These are phyloP conservation scores for Anthracocystis panici-leucophaei DNA, from an alignment of 1,284 basidiomycete species.

Conservation along the genomic window DNA sequence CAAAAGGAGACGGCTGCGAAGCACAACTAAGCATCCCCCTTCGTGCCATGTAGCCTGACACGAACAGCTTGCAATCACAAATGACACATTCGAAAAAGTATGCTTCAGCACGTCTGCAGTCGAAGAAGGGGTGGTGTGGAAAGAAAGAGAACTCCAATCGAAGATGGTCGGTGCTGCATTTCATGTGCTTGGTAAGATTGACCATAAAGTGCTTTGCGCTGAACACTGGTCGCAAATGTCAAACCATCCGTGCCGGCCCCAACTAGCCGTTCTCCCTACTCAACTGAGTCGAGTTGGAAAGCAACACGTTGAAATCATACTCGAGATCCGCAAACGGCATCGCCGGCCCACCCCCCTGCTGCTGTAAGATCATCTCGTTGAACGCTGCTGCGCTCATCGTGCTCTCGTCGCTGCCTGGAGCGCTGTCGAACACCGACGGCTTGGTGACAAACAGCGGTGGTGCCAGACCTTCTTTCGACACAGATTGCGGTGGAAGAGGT, in stretches of 20 bases:
- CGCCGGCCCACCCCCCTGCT: neutral
- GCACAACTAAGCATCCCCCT: slow-evolving; percentile 11
- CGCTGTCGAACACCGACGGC: slow-evolving; percentile 12
- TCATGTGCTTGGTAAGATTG: too few relatives aligned
- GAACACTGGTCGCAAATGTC: neutral
- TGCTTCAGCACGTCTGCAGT: too few relatives aligned
- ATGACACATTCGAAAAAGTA: too few relatives aligned
- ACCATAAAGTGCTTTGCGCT: too few relatives aligned
- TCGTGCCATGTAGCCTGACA: neutral
- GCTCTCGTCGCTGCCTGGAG: neutral
- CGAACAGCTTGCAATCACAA: neutral
- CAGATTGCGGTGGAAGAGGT: neutral
- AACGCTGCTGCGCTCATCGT: neutral
- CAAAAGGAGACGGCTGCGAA: slow-evolving; percentile 51
- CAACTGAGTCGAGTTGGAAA: slow-evolving; percentile 21
- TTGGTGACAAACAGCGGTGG: neutral
- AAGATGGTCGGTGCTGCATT: too few relatives aligned
- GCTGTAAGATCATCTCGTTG: neutral
- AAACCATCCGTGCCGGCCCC: neutral
- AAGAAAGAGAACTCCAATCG: too few relatives aligned
- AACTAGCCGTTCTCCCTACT: neutral
- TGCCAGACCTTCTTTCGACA: neutral
- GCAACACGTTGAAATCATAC: slow-evolving; percentile 28
- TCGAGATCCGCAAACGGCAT: slow-evolving; percentile 20
- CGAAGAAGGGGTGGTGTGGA: too few relatives aligned